These are phyloP conservation scores for Gelatoporia subvermispora DNA, from an alignment of 768 basidiomycete genomes.

Conservation along the genomic window DNA sequence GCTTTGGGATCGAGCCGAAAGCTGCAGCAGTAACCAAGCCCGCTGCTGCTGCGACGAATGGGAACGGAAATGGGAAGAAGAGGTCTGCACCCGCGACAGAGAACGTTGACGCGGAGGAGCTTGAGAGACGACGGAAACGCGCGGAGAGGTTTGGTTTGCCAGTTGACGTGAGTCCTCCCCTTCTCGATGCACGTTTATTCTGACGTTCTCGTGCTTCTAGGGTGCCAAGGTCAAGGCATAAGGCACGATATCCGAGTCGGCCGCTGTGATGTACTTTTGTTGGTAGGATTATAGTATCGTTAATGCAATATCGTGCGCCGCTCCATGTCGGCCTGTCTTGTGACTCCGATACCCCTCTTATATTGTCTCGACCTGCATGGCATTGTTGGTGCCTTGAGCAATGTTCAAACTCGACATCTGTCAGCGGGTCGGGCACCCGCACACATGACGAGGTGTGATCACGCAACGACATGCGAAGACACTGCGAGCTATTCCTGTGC, in stretches of 20 bases:
- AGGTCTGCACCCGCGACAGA: slow-evolving; percentile 31
- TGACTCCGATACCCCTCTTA: too few species aligned
- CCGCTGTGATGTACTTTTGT: too few species aligned
- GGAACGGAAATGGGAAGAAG: slow-evolving; percentile 21
- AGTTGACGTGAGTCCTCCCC: slow-evolving; percentile 1
- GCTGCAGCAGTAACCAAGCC: slow-evolving; percentile 1
- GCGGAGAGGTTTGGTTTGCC: slow-evolving; percentile 55
- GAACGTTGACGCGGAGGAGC: slow-evolving; percentile 50
- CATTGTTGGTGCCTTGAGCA: too few species aligned
- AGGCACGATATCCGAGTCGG: not conserved
- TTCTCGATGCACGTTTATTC: not conserved
- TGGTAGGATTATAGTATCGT: too few species aligned
- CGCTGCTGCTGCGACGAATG: not conserved
- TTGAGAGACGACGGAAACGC: slow-evolving; percentile 53
- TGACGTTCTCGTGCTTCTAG: not conserved
- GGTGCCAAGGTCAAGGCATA: not conserved
- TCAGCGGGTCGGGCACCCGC: too few species aligned
- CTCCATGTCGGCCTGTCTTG: too few species aligned
- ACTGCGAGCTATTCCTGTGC: too few species aligned
- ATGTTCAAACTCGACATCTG: too few species aligned
- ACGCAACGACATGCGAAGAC: too few species aligned
- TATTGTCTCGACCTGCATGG: too few species aligned
- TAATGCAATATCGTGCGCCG: too few species aligned
- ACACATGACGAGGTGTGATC: too few species aligned
- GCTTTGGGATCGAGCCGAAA: slow-evolving; percentile 39